Evolutionary conservation across 768 basidiomycete genomes (phyloP), one percentile per base, ranked within the genome.

Genomic region (Trametes elegans): DNA sequence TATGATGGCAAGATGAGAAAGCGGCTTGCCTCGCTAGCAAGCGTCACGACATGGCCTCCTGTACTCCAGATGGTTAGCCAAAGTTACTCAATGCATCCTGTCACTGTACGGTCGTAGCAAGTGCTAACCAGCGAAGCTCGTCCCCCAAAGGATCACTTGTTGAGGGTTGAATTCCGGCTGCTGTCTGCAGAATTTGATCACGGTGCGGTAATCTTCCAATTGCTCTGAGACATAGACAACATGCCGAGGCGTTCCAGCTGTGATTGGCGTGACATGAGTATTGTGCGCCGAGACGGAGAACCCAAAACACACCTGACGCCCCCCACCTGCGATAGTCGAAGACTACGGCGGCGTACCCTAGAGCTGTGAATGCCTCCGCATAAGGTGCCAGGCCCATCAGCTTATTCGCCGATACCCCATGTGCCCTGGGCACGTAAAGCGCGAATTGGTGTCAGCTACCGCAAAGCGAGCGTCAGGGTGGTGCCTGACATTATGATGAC

Each of bases 261-360:
- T 3, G n/a, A 18, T 41, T 23, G 5, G 23, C 14, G 5, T 13
- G 19, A 18, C 3, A 36, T 28, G 18, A 18, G 9, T n/a, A n/a
- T n/a, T n/a, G n/a, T n/a, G n/a, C n/a, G n/a, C n/a, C 7, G 13
- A 18, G 2, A n/a, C 6, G 7, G 6, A 18, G 21, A 6, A 18
- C 28, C 21, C 11, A 24, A 28, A n/a, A 19, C 60, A 11, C n/a
- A 70, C 71, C 71, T 21, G 71, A 74, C 1, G 58, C 57, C 5
- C 73, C 73, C 71, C 71, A 74, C 10, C 71, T 64, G 11, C 73
- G 68, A 52, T 73, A 74, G 59, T 74, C 73, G 43, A 74, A 74
- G 18, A 72, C 67, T 7, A 73, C 46, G 43, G 60, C 69, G 0
- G 66, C 72, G 41, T 73, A 73, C 9, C 71, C 72, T 6, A 57